Conservation (phyloP, 2,329 filamentous ascomycete genomes). For the Exophiala sp. region DNA sequence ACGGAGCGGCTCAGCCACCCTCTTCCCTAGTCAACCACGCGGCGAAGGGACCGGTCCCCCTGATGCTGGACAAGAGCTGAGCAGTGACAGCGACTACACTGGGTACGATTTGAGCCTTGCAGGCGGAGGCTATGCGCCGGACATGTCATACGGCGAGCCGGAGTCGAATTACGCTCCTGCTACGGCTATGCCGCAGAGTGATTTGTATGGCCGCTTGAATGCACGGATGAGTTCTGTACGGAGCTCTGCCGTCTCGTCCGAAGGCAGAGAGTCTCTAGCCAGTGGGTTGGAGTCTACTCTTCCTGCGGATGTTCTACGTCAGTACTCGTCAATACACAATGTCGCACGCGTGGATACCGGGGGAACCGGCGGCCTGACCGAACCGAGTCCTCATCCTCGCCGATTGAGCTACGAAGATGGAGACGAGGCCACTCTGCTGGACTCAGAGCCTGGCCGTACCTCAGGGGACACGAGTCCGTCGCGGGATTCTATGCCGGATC, state of each 20-base stretch:
- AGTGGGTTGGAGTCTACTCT: slow-evolving; percentile 36
- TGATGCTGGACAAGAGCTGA: slow-evolving; percentile 33
- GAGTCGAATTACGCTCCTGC: slow-evolving; percentile 23
- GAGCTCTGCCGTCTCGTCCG: slow-evolving; percentile 28
- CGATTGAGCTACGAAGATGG: slow-evolving; percentile 88
- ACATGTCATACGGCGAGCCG: slow-evolving; percentile 55
- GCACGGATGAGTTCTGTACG: slow-evolving; percentile 28
- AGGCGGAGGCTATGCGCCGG: slow-evolving; percentile 63
- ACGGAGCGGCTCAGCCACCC: slow-evolving; percentile 43
- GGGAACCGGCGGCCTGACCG: slow-evolving; percentile 81
- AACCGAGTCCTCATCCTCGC: slow-evolving; percentile 58
- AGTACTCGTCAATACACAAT: slow-evolving; percentile 47
- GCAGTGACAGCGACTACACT: slow-evolving; percentile 67
- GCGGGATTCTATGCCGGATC: slow-evolving; percentile 72
- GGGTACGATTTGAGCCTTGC: slow-evolving; percentile 66
- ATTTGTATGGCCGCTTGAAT: slow-evolving; percentile 22
- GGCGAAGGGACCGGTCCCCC: slow-evolving; percentile 32
- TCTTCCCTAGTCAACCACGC: slow-evolving; percentile 33
- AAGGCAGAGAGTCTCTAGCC: slow-evolving; percentile 27
- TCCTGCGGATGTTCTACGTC: slow-evolving; percentile 51
- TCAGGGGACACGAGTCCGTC: slow-evolving; percentile 59
- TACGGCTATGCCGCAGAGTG: slow-evolving; percentile 20
- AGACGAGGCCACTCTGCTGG: slow-evolving; percentile 63
- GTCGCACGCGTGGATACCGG: slow-evolving; percentile 76
- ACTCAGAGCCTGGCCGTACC: slow-evolving; percentile 44